Base-by-base conservation (phyloP, 2,329 filamentous ascomycete genomes). In the Colletotrichum sp. region DNA sequence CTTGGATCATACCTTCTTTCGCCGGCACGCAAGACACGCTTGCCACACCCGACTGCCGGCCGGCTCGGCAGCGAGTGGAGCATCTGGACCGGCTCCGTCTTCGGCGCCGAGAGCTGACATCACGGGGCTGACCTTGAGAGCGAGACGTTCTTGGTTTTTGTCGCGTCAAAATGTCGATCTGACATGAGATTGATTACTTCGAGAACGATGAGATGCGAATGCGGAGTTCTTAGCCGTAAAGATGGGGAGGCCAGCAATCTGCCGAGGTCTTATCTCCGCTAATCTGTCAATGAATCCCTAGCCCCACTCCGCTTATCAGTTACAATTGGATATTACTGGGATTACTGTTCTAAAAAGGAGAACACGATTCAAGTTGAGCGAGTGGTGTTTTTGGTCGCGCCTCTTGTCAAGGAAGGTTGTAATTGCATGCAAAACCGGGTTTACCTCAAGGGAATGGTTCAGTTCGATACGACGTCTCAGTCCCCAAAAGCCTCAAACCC, bases 71-170 rank as follows among this genome's bases (percentile, higher is more conserved):
- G 28, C 26, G 18, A 21, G 59, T 30, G 28, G 59, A 18, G 59
- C 59, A 3, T 62, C 3, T 13, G 26, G 59, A 32, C 26, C 59
- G 16, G 59, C 26, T 3, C n/a, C 59, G 10, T 62, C 59, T 30
- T 32, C 30, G 28, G 59, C 28, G 28, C 0, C 30, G 2, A 15
- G 10, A 18, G 6, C 44, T 52, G 44, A 32, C 59, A 32, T 32
- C 10, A 15, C 18, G 59, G 18, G 7, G 59, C 59, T 36, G 12
- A 2, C 18, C 59, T 36, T 2, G 0, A 16, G 15, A 13, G 32
- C 12, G 44, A 52, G 10, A 13, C 3, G 8, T 13, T 12, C 0
- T 15, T 24, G 12, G 0, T 8, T 21, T n/a, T n/a, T 0, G 28
- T 63, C 16, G 28, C n/a, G 3, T 34, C 0, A 21, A 34, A 1